Percentiles rank a stretch among this genome's conserved stretches.
Conservation (phyloP, 345 rosid genomes). For the Rhodamnia rubescens region DNA sequence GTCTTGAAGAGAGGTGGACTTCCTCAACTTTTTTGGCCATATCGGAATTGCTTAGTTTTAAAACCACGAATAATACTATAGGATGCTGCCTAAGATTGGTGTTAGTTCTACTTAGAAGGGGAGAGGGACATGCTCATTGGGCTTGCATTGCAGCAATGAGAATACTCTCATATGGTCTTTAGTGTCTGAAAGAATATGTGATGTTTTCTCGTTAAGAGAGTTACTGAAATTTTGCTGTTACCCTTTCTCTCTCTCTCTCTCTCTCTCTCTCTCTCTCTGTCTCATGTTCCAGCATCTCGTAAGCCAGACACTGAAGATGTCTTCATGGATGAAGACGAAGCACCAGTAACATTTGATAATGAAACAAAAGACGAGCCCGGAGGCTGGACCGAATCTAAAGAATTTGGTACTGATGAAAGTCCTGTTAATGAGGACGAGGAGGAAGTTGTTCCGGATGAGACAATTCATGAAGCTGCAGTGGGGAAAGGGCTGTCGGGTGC, state of each 20-base stretch:
- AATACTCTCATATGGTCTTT: not conserved
- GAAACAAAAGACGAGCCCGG: conserved; percentile 44
- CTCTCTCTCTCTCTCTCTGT: too few relatives aligned
- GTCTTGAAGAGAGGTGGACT: not conserved
- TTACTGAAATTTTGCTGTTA: not conserved
- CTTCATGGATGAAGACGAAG: conserved; percentile 90
- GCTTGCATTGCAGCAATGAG: not conserved
- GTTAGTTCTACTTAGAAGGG: not conserved
- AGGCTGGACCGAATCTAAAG: conserved; percentile 57
- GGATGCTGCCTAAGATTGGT: not conserved
- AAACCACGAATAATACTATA: not conserved
- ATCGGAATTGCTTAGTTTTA: not conserved
- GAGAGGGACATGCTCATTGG: not conserved
- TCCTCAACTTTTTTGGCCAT: not conserved
- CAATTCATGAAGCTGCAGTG: conserved; percentile 75
- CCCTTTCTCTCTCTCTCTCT: too few relatives aligned
- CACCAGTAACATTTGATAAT: conserved; percentile 36
- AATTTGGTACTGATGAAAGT: conserved; percentile 32
- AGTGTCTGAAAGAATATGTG: not conserved
- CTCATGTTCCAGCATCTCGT: conserved; percentile 32
- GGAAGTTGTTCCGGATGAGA: conserved; percentile 64
- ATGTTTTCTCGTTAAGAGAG: not conserved
- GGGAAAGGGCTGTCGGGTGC: conserved; percentile 93
- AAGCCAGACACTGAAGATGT: conserved; percentile 68
- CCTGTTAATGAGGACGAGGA: conserved; percentile 37